These are phyloP conservation scores for Verticillium tricorpus DNA, from an alignment of 2,329 filamentous ascomycete species.

Conservation along the genomic window DNA sequence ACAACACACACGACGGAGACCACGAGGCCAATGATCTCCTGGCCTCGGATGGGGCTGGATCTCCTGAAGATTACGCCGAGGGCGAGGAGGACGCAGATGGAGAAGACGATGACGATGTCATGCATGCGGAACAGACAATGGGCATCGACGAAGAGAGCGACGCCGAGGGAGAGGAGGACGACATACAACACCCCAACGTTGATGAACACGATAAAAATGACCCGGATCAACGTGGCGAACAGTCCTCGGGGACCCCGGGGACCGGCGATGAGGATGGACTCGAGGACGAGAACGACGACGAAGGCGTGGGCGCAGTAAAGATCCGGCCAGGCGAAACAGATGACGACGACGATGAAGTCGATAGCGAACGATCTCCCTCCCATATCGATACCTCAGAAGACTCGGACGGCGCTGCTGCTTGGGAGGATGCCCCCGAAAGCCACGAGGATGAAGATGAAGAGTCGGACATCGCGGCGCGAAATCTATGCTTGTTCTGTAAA, in stretches of 20 bases:
- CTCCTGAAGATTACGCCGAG: constrained; percentile 14
- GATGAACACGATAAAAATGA: not conserved
- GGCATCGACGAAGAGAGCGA: constrained; percentile 32
- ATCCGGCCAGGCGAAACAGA: constrained; percentile 48
- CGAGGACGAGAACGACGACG: constrained; percentile 34
- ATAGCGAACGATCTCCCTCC: constrained; percentile 39
- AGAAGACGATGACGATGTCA: constrained; percentile 24
- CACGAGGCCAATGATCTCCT: not conserved
- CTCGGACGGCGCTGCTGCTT: constrained; percentile 52
- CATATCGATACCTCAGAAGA: constrained; percentile 49
- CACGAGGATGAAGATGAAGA: constrained; percentile 53
- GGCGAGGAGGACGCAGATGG: constrained; percentile 17
- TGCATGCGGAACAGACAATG: constrained; percentile 4
- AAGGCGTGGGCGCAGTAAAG: constrained; percentile 54
- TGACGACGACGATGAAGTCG: constrained; percentile 34
- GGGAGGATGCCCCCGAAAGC: constrained; percentile 52
- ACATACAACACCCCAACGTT: constrained; percentile 22
- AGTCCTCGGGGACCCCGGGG: not conserved
- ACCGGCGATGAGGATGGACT: constrained; percentile 12
- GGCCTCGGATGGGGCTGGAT: constrained; percentile 1
- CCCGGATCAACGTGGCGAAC: not conserved
- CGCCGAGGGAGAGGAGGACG: constrained; percentile 30
- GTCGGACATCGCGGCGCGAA: constrained; percentile 44
- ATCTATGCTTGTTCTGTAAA: constrained; percentile 67
- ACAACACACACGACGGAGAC: constrained; percentile 2